These are phyloP conservation scores for Dryas octopetala DNA, from an alignment of 306 rosid species.

Conservation along the genomic window DNA sequence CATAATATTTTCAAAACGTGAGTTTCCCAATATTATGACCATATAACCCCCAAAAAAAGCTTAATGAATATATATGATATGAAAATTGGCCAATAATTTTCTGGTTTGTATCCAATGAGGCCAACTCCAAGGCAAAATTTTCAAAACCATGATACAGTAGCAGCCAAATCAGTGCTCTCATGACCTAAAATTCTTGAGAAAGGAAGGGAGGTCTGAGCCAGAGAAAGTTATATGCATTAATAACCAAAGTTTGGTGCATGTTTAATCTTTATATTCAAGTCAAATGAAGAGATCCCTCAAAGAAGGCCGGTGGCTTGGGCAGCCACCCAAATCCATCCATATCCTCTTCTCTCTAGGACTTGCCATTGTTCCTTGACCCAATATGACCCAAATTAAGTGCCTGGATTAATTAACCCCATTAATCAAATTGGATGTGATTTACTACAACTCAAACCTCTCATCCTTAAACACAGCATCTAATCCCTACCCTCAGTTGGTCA, in stretches of 20 bases:
- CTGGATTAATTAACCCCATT: not conserved
- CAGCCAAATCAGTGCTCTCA: no score
- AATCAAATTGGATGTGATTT: not conserved
- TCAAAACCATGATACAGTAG: no score
- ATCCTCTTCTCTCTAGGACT: not conserved
- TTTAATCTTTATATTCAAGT: not conserved
- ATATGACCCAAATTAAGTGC: not conserved
- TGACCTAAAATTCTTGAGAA: not conserved
- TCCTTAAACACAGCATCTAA: no score
- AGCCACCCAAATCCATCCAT: not conserved
- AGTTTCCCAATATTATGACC: no score
- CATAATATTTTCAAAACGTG: no score
- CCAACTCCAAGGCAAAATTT: not conserved
- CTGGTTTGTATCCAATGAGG: no score
- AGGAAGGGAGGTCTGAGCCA: not conserved
- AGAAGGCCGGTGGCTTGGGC: not conserved
- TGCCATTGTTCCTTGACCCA: constrained; percentile 8
- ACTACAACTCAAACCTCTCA: no score
- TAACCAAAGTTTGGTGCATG: not conserved
- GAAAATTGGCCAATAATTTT: no score
- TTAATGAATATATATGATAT: no score
- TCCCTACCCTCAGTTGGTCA: no score
- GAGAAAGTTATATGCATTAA: not conserved
- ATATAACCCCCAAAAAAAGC: no score
- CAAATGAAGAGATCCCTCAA: not conserved